Conservation (phyloP, 2,329 filamentous ascomycete species). For the Decorospora gaudefroyi region DNA sequence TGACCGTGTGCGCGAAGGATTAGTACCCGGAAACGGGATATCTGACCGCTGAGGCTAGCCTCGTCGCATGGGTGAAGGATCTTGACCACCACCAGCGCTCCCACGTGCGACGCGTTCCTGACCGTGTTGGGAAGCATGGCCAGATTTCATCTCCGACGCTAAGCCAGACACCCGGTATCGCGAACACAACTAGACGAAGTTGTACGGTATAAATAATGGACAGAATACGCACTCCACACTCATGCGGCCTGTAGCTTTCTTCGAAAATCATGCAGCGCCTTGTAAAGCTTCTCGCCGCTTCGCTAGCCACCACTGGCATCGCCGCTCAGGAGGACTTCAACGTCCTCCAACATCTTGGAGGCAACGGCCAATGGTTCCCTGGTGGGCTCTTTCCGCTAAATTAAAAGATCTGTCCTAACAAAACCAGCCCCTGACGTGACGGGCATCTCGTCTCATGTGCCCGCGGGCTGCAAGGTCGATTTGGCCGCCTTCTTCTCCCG, state of each 20-base stretch:
- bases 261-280: slow-evolving; percentile 23
- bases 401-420: neutral
- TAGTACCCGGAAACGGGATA: neutral
- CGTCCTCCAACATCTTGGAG: slow-evolving; percentile 45
- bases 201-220: slow-evolving; percentile 9
- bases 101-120: slow-evolving; percentile 12
- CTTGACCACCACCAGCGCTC: slow-evolving; percentile 11
- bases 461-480: slow-evolving; percentile 62
- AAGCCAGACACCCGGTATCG: slow-evolving; percentile 2
- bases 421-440: slow-evolving; percentile 60
- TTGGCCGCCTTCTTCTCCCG: slow-evolving; percentile 64
- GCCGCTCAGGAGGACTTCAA: slow-evolving; percentile 35
- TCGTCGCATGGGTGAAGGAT: neutral
- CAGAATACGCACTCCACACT: neutral
- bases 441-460: slow-evolving; percentile 59
- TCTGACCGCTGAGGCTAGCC: slow-evolving; percentile 4
- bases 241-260: neutral
- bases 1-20: slow-evolving; percentile 5
- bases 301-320: slow-evolving; percentile 14
- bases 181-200: neutral
- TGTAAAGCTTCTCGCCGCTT: slow-evolving; percentile 23
- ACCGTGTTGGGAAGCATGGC: slow-evolving; percentile 31
- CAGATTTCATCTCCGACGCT: slow-evolving; percentile 31
- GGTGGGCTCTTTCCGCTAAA: too few relatives aligned
- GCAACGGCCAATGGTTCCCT: slow-evolving; percentile 49